These are phyloP conservation scores for Tuber indicum DNA, from an alignment of 495 filamentous ascomycete species.

Conservation along the genomic window DNA sequence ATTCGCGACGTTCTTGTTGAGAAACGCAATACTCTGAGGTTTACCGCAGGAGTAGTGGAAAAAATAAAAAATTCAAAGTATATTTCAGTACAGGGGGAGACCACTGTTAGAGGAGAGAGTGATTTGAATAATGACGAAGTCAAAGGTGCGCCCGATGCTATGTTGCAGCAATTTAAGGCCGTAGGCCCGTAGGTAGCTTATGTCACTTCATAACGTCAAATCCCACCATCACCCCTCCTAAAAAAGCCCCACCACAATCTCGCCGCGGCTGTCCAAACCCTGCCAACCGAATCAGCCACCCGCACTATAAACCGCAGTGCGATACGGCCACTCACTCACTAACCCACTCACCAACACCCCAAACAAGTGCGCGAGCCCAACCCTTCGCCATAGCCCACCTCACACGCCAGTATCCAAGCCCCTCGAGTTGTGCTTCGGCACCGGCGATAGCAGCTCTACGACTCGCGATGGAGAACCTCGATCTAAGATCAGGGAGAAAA, in stretches of 20 bases:
- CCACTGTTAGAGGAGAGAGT: too few relatives aligned
- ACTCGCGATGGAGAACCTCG: neutral
- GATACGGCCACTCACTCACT: neutral
- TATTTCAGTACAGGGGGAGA: neutral
- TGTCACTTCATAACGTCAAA: neutral
- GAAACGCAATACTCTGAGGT: neutral
- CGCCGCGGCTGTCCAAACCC: neutral
- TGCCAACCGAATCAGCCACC: neutral
- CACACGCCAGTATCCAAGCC: neutral
- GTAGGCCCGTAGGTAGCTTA: too few relatives aligned
- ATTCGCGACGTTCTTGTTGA: rapidly evolving
- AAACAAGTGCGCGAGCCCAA: neutral
- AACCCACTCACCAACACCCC: neutral
- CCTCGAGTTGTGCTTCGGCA: neutral
- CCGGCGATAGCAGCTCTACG: neutral
- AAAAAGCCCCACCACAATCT: neutral
- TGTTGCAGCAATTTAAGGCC: neutral
- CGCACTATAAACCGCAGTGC: neutral
- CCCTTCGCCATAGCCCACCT: neutral
- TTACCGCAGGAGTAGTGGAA: neutral
- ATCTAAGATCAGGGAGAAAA: neutral
- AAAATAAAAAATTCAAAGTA: neutral
- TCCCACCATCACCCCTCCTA: neutral
- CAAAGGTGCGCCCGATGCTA: neutral
- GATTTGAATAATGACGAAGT: neutral